Conservation (phyloP, 192 early-diverging fungal genomes). For the Entomortierella chlamydospora region DNA sequence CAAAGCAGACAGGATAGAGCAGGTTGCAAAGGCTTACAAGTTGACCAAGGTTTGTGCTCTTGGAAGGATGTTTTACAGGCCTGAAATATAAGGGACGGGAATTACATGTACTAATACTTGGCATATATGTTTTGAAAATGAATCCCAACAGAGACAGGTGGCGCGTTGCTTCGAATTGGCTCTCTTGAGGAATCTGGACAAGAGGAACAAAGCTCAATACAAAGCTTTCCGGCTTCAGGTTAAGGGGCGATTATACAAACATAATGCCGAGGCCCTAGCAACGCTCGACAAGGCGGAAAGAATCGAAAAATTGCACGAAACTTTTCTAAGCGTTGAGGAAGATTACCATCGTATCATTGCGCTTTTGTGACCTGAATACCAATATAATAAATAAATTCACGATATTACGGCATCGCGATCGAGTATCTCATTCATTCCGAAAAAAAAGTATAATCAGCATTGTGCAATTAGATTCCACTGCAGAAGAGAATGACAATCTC, state of each 20-base stretch:
- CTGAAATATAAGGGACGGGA: no score
- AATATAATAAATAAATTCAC: neutral
- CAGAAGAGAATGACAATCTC: neutral
- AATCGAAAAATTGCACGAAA: conserved; percentile 80
- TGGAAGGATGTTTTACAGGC: neutral
- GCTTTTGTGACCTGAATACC: conserved; percentile 14
- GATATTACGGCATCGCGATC: no score
- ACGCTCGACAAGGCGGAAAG: conserved; percentile 73
- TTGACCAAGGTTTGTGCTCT: conserved; percentile 72
- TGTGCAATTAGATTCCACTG: neutral
- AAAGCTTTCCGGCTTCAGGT: conserved; percentile 81
- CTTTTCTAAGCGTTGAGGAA: conserved; percentile 78
- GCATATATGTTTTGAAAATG: neutral
- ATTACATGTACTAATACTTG: neutral
- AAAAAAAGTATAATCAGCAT: no score
- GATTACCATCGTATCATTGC: conserved; percentile 71
- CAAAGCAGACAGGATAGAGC: conserved; percentile 51
- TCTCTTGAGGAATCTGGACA: conserved; percentile 71
- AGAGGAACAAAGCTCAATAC: conserved; percentile 57
- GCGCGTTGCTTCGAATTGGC: conserved; percentile 87
- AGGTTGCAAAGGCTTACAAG: conserved; percentile 73
- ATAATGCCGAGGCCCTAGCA: conserved; percentile 79
- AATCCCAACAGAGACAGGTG: conserved; percentile 72
- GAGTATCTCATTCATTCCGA: no score
- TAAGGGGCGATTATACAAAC: conserved; percentile 84